Base-by-base conservation (phyloP, 306 rosid genomes). In the Trifolium subterraneum region DNA sequence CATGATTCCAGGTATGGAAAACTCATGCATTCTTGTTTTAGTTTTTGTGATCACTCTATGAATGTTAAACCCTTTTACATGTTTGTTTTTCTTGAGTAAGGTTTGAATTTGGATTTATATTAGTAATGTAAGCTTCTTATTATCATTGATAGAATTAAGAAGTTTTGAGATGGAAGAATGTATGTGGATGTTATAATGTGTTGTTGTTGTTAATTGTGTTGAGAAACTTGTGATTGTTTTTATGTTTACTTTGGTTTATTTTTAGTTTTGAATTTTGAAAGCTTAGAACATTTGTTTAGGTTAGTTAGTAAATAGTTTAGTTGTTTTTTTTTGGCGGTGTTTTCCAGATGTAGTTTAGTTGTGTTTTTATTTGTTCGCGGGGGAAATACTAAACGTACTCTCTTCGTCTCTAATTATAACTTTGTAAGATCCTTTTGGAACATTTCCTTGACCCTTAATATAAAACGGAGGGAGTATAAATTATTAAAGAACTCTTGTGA, bases 1-100 rank as follows among this genome's bases (percentile, higher is more conserved):
- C 89, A 75, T 54, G 97, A 82, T 41, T 38, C 35, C 78, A 95
- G 99, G 99, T 95, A 85, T 31, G 84, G 27, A 20, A 35, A 51
- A 68, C 27, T 79, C 58, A 4, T 7, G 76, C 80, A 67, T 47
- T 77, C n/a, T 47, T 36, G 35, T 48, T 44, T 19, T 69, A 7
- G 14, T 65, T 22, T 65, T 38, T 65, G 4, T 41, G 11, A 42
- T 22, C 7, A 41, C 54, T 65, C 12, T 65, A 1, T 65, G 19
- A 13, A 65, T 72, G 35, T 50, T 73, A 64, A 27, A 59, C 66
- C 65, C 27, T 44, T 18, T 44, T 27, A 10, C 27, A 8, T 7
- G 8, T 42, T 38, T 62, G 1, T 42, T 58, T 3, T 27, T 27
- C 31, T 0, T 3, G 20, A 52, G 54, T 79, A 58, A 51, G n/a